These are phyloP conservation scores for Talaromyces sp. DNA, from an alignment of 2,329 filamentous ascomycete genomes.

Conservation along the genomic window DNA sequence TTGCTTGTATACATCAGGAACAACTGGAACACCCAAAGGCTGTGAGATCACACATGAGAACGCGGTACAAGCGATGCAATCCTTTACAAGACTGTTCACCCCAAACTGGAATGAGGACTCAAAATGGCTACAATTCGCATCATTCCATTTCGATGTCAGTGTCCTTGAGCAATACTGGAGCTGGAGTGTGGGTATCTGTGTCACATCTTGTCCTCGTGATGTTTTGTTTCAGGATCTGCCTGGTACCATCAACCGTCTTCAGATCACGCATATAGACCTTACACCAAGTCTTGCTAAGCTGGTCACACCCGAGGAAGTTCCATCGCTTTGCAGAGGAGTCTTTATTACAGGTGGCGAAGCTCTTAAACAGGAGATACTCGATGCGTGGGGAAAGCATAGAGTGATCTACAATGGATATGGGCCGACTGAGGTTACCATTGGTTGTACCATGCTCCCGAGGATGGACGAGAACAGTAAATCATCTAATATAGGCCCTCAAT, in stretches of 20 bases:
- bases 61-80: constrained; percentile 80
- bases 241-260: constrained; percentile 64
- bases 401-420: constrained; percentile 93
- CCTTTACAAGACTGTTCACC: constrained; percentile 74
- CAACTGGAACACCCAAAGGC: constrained; percentile 80
- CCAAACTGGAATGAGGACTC: constrained; percentile 70
- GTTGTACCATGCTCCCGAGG: constrained; percentile 82
- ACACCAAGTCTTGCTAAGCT: constrained; percentile 82
- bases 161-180: constrained; percentile 94
- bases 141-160: constrained; percentile 91
- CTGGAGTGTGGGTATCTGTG: constrained; percentile 83
- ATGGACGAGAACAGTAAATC: constrained; percentile 74
- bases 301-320: constrained; percentile 73
- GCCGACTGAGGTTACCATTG: constrained; percentile 89
- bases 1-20: constrained; percentile 83
- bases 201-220: constrained; percentile 78
- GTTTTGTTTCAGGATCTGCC: constrained; percentile 80
- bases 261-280: constrained; percentile 86
- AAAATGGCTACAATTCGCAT: constrained; percentile 87
- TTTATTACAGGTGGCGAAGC: constrained; percentile 93
- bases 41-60: constrained; percentile 88
- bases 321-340: constrained; percentile 72
- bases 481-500: constrained; percentile 82
- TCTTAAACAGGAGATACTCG: constrained; percentile 81
- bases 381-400: constrained; percentile 72